These are phyloP conservation scores for Tympanopsis confertula DNA, from an alignment of 2,329 filamentous ascomycete species.

Conservation along the genomic window DNA sequence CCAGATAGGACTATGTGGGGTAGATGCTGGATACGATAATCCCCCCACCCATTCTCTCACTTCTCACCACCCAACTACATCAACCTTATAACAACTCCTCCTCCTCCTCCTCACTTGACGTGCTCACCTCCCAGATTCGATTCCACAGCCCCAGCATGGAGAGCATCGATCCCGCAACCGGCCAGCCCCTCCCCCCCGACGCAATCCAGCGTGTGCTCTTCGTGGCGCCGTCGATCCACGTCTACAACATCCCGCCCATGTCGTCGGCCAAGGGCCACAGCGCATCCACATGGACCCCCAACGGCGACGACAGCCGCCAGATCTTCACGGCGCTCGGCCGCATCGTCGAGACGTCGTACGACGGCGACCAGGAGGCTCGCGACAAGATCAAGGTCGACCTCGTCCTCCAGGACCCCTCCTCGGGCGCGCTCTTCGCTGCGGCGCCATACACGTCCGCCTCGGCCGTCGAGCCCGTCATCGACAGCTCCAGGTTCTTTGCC, in stretches of 20 bases:
- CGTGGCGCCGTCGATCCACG: constrained; percentile 61
- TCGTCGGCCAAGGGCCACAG: constrained; percentile 68
- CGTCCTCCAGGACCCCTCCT: constrained; percentile 64
- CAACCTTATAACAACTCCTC: no score
- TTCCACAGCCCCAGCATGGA: no score
- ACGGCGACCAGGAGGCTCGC: constrained; percentile 19
- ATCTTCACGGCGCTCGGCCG: constrained; percentile 81
- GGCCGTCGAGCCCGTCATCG: constrained; percentile 66
- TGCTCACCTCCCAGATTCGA: no score
- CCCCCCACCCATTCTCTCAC: no score
- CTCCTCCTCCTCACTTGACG: no score
- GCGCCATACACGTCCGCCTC: constrained; percentile 60
- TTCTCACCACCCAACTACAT: no score
- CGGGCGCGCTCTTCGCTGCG: constrained; percentile 70
- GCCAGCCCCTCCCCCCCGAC: constrained; percentile 53
- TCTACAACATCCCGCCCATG: constrained; percentile 79
- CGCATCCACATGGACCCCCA: constrained; percentile 65
- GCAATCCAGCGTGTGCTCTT: constrained; percentile 80
- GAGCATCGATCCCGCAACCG: constrained; percentile 60
- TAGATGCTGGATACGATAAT: no score
- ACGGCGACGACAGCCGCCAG: constrained; percentile 52
- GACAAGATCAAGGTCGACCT: constrained; percentile 61
- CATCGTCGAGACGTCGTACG: constrained; percentile 54
- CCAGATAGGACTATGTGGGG: no score
- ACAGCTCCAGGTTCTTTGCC: constrained; percentile 77